Percentiles rank a stretch among this genome's conserved stretches.
Evolutionary conservation across 2,329 filamentous ascomycete genomes (phyloP).

Genomic region (Chrysoporthe cubensis): DNA sequence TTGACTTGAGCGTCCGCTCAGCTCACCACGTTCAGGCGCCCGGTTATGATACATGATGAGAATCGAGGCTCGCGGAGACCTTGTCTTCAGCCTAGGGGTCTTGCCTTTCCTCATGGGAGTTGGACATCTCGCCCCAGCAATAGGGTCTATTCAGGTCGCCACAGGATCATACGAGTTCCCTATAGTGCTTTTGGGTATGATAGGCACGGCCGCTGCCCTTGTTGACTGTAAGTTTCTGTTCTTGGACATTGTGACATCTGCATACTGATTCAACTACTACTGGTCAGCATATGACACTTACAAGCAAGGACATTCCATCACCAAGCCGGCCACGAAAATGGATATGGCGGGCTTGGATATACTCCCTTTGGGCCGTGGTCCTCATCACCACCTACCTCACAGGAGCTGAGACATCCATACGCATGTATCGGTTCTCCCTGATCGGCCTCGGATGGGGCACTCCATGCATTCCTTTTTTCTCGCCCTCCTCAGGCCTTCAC

Average conservation of each 20-base stretch:
- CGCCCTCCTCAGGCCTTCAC: background rate
- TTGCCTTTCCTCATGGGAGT: background rate
- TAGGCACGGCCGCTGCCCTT: background rate
- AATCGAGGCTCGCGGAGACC: background rate
- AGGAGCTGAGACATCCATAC: background rate
- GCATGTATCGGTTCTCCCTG: constrained; percentile 5
- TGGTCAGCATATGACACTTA: constrained; percentile 6
- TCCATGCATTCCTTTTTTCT: constrained; percentile 7
- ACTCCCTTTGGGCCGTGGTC: background rate
- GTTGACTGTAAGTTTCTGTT: constrained; percentile 7
- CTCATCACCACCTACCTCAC: constrained; percentile 4
- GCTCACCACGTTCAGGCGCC: background rate
- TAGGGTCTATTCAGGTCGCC: constrained; percentile 2
- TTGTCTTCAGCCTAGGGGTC: background rate
- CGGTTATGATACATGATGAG: background rate
- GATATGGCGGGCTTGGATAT: constrained; percentile 7
- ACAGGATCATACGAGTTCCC: constrained; percentile 9
- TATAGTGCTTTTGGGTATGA: constrained; percentile 3
- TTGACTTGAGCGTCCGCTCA: background rate
- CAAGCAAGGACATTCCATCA: constrained; percentile 7
- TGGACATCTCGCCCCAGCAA: constrained; percentile 4
- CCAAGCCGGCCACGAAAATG: background rate
- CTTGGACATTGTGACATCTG: background rate
- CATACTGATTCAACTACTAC: background rate
- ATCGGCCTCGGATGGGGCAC: constrained; percentile 9